A percentile compares a stretch with the other conserved stretches of the same genome.
Evolutionary conservation across 805 yeast genomes (phyloP).

Genomic region (Candida koratica): DNA sequence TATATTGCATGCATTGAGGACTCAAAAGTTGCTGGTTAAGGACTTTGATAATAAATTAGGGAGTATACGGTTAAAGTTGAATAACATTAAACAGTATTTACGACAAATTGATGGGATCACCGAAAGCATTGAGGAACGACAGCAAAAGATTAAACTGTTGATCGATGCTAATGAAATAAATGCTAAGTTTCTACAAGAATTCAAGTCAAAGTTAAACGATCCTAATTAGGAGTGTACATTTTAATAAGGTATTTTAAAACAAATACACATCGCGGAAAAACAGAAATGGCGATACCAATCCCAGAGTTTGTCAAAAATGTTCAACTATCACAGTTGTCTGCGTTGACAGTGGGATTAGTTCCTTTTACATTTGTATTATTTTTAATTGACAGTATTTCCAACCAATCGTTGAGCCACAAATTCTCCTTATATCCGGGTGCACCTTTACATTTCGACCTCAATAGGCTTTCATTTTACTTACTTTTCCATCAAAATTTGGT

Average conservation of each 20-base stretch:
- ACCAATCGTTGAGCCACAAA: constrained; percentile 25
- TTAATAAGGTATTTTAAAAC: too few species aligned
- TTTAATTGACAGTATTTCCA: constrained; percentile 25
- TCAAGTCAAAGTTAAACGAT: constrained; percentile 11
- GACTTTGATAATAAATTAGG: constrained; percentile 43
- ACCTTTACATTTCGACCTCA: constrained; percentile 42
- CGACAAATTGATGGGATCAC: constrained; percentile 37
- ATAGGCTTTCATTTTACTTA: constrained; percentile 66
- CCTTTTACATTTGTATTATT: constrained; percentile 50
- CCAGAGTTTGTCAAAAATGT: constrained; percentile 7
- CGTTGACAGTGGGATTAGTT: constrained; percentile 58
- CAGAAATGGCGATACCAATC: background rate
- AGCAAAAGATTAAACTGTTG: constrained; percentile 23
- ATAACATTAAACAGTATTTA: constrained; percentile 26
- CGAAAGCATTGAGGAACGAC: constrained; percentile 27
- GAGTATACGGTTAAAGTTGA: constrained; percentile 33
- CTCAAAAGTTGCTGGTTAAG: constrained; percentile 36
- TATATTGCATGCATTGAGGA: constrained; percentile 31
- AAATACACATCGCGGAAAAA: constrained; percentile 1
- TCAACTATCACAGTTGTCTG: constrained; percentile 38
- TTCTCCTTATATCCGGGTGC: constrained; percentile 57
- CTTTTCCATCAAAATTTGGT: constrained; percentile 58
- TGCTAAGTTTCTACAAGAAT: constrained; percentile 16
- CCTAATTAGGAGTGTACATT: background rate
- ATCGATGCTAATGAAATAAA: constrained; percentile 23